These are phyloP conservation scores for Tricholoma hemisulphureum DNA, from an alignment of 768 basidiomycete species.

Conservation along the genomic window DNA sequence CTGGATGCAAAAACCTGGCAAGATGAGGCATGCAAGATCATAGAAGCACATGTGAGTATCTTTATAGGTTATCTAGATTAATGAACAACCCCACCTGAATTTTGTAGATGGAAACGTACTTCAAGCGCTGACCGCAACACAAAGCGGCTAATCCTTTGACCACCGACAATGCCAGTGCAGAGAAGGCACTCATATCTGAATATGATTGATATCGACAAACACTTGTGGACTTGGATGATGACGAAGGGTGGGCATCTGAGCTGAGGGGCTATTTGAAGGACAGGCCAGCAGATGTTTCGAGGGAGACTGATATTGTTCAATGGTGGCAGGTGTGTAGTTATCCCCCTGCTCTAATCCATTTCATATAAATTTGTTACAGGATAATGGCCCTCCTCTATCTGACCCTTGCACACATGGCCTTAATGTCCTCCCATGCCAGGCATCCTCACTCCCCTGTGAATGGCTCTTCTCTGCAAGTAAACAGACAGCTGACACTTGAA, in stretches of 20 bases:
- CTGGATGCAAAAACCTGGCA: conserved; percentile 21
- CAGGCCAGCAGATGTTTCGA: neutral
- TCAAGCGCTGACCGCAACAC: neutral
- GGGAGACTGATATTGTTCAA: neutral
- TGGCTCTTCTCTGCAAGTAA: neutral
- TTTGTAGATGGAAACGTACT: conserved; percentile 18
- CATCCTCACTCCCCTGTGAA: neutral
- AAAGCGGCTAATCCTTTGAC: neutral
- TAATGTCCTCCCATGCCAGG: neutral
- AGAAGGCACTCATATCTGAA: no score
- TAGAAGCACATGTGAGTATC: conserved; percentile 3
- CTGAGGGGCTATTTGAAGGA: neutral
- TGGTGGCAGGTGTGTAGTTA: neutral
- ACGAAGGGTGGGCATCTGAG: neutral
- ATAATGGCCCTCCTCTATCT: neutral
- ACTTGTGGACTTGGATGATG: neutral
- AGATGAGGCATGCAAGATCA: conserved; percentile 17
- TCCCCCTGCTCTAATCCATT: neutral
- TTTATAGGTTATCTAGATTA: neutral
- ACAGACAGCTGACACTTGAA: neutral
- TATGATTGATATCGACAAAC: neutral
- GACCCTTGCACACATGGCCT: neutral
- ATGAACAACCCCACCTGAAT: no score
- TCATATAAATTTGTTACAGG: conserved; percentile 1
- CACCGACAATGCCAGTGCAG: no score